Evolutionary conservation across 768 basidiomycete genomes (phyloP), one percentile per base, ranked within the genome.

Genomic region (Grammothele lineata): DNA sequence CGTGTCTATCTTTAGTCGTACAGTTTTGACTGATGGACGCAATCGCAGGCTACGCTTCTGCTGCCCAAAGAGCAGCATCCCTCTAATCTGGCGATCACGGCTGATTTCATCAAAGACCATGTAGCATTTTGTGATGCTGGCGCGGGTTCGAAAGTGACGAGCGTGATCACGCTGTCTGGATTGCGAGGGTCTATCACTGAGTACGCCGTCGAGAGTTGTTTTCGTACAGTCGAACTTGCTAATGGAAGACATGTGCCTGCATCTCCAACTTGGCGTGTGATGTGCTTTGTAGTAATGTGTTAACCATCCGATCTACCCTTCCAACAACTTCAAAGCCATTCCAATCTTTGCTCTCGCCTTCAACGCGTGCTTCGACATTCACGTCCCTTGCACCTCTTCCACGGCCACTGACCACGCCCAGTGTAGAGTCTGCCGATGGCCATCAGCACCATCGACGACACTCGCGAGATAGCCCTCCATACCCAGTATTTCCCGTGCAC

Each of bases 21-120:
- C n/a, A n/a, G 25, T 38, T 50, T 40, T n/a, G 27, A n/a, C n/a
- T 48, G 34, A 40, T 40, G 15, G 11, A 34, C 35, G 24, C 40
- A 8, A 4, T 33, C 11, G 21, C 58, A 95, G 92, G 85, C 87
- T 3, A 84, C 87, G 0, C 61, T 99, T 10, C 69, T 97, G 14
- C 72, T 97, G 1, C 94, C 94, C 1, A 62, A 80, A 2, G 85
- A 88, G 40, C 71, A 75, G 37, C 60, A 69, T 5, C 69, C 76
- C 3, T 62, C 72, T 12, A 70, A 76, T 17, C 76, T 80, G 15
- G 70, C 70, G 40, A 73, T 92, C 42, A 86, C 85, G 0, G 66
- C 81, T 0, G 85, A 91, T 3, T 82, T 93, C 47, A 69, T 96
- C 24, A 81, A 79, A 60, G 92, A 96, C 58, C 95, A 99, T 61